Percentiles rank a stretch among this genome's conserved stretches.
Conservation (phyloP, 2,329 filamentous ascomycete genomes). For the Fusarium sp. region DNA sequence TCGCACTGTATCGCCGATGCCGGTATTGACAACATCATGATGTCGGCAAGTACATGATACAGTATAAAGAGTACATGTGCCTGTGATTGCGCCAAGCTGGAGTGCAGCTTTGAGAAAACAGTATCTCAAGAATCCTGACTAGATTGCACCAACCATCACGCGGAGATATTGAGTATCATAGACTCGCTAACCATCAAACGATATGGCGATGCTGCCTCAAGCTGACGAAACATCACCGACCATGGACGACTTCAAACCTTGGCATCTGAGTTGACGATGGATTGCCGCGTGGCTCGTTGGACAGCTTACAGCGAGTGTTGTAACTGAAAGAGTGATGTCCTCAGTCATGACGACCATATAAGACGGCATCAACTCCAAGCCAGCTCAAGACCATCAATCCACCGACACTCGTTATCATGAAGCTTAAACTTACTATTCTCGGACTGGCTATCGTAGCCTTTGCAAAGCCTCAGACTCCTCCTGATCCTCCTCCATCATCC, state of each 20-base stretch:
- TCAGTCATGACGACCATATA: not conserved
- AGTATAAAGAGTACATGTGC: slow-evolving; percentile 11
- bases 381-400: slow-evolving; percentile 1
- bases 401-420: slow-evolving; percentile 43
- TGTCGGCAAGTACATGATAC: slow-evolving; percentile 10
- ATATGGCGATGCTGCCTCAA: not conserved
- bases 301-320: not conserved
- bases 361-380: not conserved
- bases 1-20: slow-evolving; percentile 10
- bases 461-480: slow-evolving; percentile 44
- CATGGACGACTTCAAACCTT: not conserved
- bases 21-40: not conserved
- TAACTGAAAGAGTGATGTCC: not conserved
- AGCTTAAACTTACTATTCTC: slow-evolving; percentile 39
- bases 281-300: not conserved
- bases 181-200: not conserved
- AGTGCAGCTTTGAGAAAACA: not conserved
- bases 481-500: slow-evolving; percentile 3
- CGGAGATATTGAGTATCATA: not conserved
- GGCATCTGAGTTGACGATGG: not conserved
- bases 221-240: not conserved
- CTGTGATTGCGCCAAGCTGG: not conserved
- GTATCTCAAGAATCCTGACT: not conserved
- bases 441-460: slow-evolving; percentile 40
- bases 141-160: not conserved